Evolutionary conservation across 2,329 filamentous ascomycete genomes (phyloP), one percentile per base, ranked within the genome.

Genomic region (Colletotrichum destructivum): DNA sequence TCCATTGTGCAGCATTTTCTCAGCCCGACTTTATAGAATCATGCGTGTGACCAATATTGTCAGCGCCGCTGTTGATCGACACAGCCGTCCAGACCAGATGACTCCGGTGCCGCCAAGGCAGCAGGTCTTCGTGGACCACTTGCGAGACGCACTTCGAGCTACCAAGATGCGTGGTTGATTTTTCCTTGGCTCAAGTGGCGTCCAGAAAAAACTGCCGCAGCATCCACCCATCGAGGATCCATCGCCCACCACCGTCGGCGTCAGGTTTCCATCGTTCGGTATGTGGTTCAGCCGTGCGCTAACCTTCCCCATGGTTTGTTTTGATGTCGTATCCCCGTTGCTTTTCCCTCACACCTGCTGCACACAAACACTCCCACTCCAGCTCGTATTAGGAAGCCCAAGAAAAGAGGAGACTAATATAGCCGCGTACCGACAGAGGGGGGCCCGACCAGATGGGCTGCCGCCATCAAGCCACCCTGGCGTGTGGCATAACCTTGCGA

Each of bases 41-140:
- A 55, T 64, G 66, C 62, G 61, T 11, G 42, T 8, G 16, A 42
- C 40, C 69, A 49, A 72, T 72, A 61, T 47, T 71, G 35, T 40
- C 52, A 31, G 65, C 64, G 57, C 57, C 52, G 57, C 38, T 23
- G 26, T 42, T 46, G 23, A 16, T 44, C 18, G 52, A 57, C 66
- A 40, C 40, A 40, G 26, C 40, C 40, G 35, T 47, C 44, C 47
- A 66, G 62, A 15, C 42, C 40, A 44, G 23, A 44, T 55, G 18
- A 54, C 26, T 26, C 46, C 35, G 12, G 42, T 26, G 49, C 8
- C n/a, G 47, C 49, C 66, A 51, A 60, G 54, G 21, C 63, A 60
- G 21, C 38, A 66, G 23, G 13, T 23, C 31, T 26, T 15, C 21
- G 42, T 23, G 16, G 23, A 23, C 38, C 35, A 21, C 54, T 57